Base-by-base conservation (phyloP, 345 rosid genomes). In the Hibiscus mutabilis region DNA sequence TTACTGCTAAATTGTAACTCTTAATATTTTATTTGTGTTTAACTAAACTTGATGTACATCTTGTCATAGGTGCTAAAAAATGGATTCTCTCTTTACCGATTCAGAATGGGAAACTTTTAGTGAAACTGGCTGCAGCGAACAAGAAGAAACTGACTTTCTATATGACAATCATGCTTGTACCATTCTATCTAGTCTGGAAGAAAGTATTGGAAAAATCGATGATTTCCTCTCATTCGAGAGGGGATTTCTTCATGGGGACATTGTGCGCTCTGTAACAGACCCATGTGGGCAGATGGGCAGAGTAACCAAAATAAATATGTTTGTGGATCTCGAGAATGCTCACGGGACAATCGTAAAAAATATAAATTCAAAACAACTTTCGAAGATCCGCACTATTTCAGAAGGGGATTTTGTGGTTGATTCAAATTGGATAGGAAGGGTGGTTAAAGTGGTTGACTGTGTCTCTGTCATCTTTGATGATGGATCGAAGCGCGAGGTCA, bases 81-180 rank as follows among this genome's bases (percentile, higher is more conserved):
- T 94, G 97, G 96, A 88, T 69, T 74, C 73, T 73, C 66, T 81
- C 46, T 76, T 77, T 11, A 73, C 85, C 51, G 98, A 87, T 73
- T 90, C 88, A 75, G 98, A 90, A 63, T 94, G 97, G 97, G 98
- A 94, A 18, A 87, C 83, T 79, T 82, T 73, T 73, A 93, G 98
- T 69, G 97, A 88, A 70, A 86, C 90, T 73, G 84, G 86, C 24
- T 84, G 93, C 77, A 88, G 96, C 65, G 98, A 79, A 65, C 87
- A 78, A 3, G 93, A 87, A 64, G 94, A 86, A 70, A 84, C 80
- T 14, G 89, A 87, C n/a, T 78, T 83, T 71, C 66, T 80, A 24
- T 91, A 80, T 46, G 82, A 84, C 2, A 88, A 90, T 57, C 85
- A 63, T 18, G 97, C 98, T 62, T 79, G 73, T 40, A 78, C 74